Base-by-base conservation (phyloP, 2,329 filamentous ascomycete species). In the Fusarium sp. region DNA sequence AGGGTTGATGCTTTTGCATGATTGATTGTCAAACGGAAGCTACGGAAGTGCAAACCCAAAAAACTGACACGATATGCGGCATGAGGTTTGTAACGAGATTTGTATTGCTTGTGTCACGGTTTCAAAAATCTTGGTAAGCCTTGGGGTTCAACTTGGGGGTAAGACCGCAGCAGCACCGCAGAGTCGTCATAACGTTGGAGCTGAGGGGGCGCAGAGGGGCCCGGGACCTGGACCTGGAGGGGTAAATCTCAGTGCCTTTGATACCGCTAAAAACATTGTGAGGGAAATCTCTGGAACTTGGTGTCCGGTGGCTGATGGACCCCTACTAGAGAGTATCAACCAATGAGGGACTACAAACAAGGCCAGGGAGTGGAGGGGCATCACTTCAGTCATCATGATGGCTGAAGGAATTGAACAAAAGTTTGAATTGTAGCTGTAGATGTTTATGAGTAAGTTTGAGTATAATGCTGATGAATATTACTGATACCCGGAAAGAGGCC, bases 281-380 rank as follows among this genome's bases (percentile, higher is more conserved):
- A 61, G 68, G 59, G 52, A 65, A 64, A 55, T 56, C 57, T 61
- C 73, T 75, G 73, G 73, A 75, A 75, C 69, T 75, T 61, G 71
- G 73, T 71, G 61, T 70, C 73, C 73, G 71, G 71, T 67, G 55
- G 63, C 56, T 61, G 64, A 68, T 62, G 57, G 69, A 73, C 71
- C 71, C 69, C 52, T 71, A 63, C 57, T 44, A 45, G 48, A 49
- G 34, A 40, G 20, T 55, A 53, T 61, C 68, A 57, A 42, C 60
- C 65, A 66, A 60, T 57, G 22, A 56, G 37, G 48, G 45, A 16
- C 6, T 30, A 25, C 22, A 25, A 37, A 29, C 42, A 56, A 48
- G 29, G 27, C 55, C 25, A 61, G 62, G 62, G 62, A 61, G 54
- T 60, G 62, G 70, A 71, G 67, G 71, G 69, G 62, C 61, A 72